Percentiles rank a stretch among this genome's conserved stretches.
phyloP scores from a whole-genome alignment of 1,139 yeast genomes.

The Taphrina flavorubra region DNA sequence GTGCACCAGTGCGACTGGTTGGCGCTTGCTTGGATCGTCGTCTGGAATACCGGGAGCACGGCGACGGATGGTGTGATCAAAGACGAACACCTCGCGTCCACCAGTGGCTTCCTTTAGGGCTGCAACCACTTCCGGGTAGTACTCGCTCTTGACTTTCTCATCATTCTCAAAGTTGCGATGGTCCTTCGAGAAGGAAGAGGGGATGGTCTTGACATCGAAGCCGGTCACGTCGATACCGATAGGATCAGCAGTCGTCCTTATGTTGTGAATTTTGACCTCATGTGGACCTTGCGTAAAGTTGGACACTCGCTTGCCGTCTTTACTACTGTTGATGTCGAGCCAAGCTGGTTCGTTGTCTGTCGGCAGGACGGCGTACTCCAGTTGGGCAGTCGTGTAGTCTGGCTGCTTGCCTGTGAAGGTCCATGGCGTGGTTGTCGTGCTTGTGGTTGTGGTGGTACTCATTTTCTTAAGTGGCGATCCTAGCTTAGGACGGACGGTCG shows the following conservation, averaged over 20 bases:
- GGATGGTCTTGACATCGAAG: conserved; percentile 1
- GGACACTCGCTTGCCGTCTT: conserved; percentile 21
- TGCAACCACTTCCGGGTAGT: conserved; percentile 25
- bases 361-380: conserved; percentile 5
- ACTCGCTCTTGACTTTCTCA: conserved; percentile 21
- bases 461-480: background rate
- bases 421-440: background rate
- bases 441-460: conserved; percentile 10
- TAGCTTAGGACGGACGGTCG: background rate
- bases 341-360: conserved; percentile 4
- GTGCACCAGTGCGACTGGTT: conserved; percentile 47
- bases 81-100: conserved; percentile 46
- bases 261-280: conserved; percentile 19
- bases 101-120: conserved; percentile 27
- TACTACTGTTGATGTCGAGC: conserved; percentile 12
- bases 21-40: conserved; percentile 42
- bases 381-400: conserved; percentile 5
- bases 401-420: conserved; percentile 10
- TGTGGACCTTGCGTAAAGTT: conserved; percentile 16
- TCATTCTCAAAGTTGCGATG: conserved; percentile 26
- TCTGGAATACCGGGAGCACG: conserved; percentile 38
- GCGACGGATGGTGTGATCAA: conserved; percentile 48
- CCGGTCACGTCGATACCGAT: conserved; percentile 24
- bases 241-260: conserved; percentile 18
- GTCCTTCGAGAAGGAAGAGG: conserved; percentile 14